Evolutionary conservation across 305 asterid genomes (phyloP).

Genomic region (Fraxinus xanthoxyloides): DNA sequence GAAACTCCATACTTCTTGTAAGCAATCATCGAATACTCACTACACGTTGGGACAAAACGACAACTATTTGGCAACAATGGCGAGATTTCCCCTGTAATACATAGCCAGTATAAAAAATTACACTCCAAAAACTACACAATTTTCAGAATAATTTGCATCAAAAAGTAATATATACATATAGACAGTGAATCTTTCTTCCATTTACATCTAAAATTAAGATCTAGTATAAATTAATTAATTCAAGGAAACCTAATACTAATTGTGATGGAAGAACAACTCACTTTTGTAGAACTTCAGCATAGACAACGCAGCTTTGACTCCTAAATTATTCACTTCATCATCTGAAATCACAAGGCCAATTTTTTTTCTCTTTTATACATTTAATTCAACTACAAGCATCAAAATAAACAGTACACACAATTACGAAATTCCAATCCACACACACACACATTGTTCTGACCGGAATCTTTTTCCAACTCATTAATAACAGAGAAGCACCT

Average conservation of each 20-base stretch:
- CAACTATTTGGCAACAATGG: constrained; percentile 84
- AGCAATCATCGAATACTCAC: constrained; percentile 95
- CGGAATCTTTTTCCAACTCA: constrained; percentile 40
- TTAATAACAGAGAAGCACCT: constrained; percentile 26
- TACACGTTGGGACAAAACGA: constrained; percentile 84
- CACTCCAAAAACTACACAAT: background rate
- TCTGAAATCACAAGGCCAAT: constrained; percentile 38
- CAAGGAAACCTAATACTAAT: background rate
- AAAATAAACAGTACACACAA: background rate
- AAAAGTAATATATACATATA: background rate
- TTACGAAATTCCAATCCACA: background rate
- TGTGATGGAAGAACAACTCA: constrained; percentile 32
- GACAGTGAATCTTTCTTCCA: background rate
- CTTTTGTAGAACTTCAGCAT: constrained; percentile 81
- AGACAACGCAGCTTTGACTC: constrained; percentile 72
- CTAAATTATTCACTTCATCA: constrained; percentile 53
- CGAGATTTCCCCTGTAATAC: constrained; percentile 77
- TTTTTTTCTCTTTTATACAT: background rate
- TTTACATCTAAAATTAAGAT: background rate
- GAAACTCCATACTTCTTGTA: constrained; percentile 84
- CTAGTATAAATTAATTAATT: background rate
- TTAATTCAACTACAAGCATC: background rate
- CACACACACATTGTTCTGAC: constrained; percentile 26
- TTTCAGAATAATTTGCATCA: background rate
- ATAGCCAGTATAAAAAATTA: constrained; percentile 15